Percentiles rank a stretch among this genome's conserved stretches.
Evolutionary conservation across 2,329 filamentous ascomycete species (phyloP).

Genomic region (Fusarium tanahbumbuense): DNA sequence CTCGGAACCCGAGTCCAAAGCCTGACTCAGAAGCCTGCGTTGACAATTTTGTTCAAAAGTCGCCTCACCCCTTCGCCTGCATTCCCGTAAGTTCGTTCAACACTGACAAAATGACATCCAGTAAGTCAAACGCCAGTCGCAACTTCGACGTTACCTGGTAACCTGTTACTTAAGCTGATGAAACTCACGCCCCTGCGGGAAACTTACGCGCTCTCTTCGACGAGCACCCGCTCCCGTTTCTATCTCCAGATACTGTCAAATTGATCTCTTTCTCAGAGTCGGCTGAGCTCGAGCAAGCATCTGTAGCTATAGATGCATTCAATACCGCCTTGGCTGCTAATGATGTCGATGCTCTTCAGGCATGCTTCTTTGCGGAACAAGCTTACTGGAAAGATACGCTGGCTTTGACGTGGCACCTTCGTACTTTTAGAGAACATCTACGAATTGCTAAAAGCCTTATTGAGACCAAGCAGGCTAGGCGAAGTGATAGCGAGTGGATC

Average conservation of each 20-base stretch:
- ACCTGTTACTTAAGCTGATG: neutral
- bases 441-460: neutral
- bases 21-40: no score
- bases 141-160: neutral
- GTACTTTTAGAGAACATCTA: slow-evolving; percentile 10
- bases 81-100: neutral
- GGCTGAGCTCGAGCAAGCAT: neutral
- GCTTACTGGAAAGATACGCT: slow-evolving; percentile 34
- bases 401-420: slow-evolving; percentile 30
- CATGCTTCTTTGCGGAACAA: slow-evolving; percentile 21
- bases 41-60: neutral
- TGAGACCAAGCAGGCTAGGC: neutral
- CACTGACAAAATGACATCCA: neutral
- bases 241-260: neutral
- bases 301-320: neutral
- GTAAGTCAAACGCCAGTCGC: neutral
- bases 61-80: neutral
- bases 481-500: neutral
- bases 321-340: neutral
- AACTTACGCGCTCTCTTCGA: slow-evolving; percentile 2
- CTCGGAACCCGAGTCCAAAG: neutral
- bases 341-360: neutral
- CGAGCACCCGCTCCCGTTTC: slow-evolving; percentile 4
- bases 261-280: neutral
- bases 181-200: neutral